phyloP scores from a whole-genome alignment of 2,329 filamentous ascomycete genomes.

The Metarhizium robertsii region DNA sequence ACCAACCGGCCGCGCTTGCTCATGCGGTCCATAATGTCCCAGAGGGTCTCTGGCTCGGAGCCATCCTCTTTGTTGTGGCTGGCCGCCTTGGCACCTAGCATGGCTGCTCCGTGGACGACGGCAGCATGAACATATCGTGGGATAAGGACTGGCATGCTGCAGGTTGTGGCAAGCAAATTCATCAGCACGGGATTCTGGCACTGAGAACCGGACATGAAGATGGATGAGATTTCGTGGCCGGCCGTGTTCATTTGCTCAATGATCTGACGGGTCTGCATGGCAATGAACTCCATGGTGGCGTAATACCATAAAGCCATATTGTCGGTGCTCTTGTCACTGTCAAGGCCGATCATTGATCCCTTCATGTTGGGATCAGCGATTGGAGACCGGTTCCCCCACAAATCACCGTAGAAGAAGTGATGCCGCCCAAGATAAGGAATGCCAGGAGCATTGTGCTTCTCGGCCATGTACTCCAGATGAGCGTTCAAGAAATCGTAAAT shows the following conservation, averaged over 20 bases:
- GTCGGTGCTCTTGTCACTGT: conserved; percentile 77
- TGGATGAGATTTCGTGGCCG: conserved; percentile 79
- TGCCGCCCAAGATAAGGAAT: conserved; percentile 83
- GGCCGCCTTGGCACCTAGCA: conserved; percentile 96
- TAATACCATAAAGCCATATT: conserved; percentile 90
- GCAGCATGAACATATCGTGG: conserved; percentile 91
- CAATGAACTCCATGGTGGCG: conserved; percentile 95
- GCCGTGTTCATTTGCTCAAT: conserved; percentile 86
- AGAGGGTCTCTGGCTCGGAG: conserved; percentile 76
- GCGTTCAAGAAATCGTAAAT: conserved; percentile 94
- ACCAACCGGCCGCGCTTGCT: conserved; percentile 86
- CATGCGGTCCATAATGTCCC: conserved; percentile 97
- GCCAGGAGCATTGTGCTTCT: conserved; percentile 59
- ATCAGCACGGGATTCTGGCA: conserved; percentile 94
- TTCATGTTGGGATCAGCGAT: conserved; percentile 91
- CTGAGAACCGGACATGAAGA: conserved; percentile 98
- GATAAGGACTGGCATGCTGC: conserved; percentile 86
- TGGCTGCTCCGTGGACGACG: conserved; percentile 95
- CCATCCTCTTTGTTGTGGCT: conserved; percentile 57
- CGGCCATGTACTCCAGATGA: conserved; percentile 68
- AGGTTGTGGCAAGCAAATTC: conserved; percentile 81
- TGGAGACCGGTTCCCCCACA: conserved; percentile 94
- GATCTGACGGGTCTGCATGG: conserved; percentile 92
- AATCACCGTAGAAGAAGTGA: conserved; percentile 97
- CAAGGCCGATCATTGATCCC: conserved; percentile 78